Evolutionary conservation across 768 basidiomycete species (phyloP), one percentile per base, ranked within the genome.

Genomic region (Cyclocybe cylindracea): DNA sequence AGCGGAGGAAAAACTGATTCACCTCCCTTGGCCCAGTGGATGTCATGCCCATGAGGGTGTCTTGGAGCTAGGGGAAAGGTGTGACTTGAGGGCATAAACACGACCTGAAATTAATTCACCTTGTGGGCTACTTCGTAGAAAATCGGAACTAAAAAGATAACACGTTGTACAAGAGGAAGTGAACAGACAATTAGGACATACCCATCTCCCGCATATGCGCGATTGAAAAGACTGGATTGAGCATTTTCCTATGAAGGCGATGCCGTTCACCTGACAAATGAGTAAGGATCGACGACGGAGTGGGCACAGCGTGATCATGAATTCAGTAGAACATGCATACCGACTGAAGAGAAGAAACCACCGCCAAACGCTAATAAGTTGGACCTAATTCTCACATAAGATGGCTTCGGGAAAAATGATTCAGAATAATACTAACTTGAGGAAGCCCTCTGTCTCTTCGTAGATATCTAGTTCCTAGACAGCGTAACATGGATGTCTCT

Each of bases 151-250:
- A 56, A n/a, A 41, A 48, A 39, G 6, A 5, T 24, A 36, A 10
- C 31, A 13, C 39, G 39, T 14, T 36, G 31, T 13, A 18, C 24
- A 16, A 39, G 8, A 38, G 5, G 41, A 16, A 24, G 24, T 13
- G 5, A 32, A 7, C 14, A 16, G 18, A 16, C 33, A 13, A 10
- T 32, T 3, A 39, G 16, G 5, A 48, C 57, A 18, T 24, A 65
- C 67, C 54, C 61, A 69, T 64, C 41, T 63, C 56, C 8, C 75
- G 74, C 68, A 78, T 63, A 55, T 78, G 74, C 0, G 65, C 61
- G 31, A 65, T 62, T 0, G 75, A 72, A 54, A 79, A 79, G 7
- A 76, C 70, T 0, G 78, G 77, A 40, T 72, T 77, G 14, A 79
- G 59, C 63, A 77, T 69, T 46, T 74, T 77, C 10, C 75, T 68